phyloP scores from a whole-genome alignment of 2,329 filamentous ascomycete genomes.

The Lecanicillium sp. region DNA sequence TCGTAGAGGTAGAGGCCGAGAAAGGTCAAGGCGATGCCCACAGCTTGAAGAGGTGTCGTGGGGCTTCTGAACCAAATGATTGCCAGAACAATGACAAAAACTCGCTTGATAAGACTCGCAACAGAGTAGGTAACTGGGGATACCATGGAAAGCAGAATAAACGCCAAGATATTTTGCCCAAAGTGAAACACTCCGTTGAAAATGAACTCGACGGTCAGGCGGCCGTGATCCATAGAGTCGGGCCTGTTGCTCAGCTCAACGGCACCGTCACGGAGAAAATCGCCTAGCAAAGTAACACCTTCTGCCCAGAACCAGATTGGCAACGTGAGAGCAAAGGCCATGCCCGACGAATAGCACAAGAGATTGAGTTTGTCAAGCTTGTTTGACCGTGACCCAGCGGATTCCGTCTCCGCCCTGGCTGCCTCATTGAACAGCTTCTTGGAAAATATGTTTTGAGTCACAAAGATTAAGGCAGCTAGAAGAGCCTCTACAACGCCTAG shows the following conservation, averaged over 20 bases:
- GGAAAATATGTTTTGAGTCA: conserved; percentile 97
- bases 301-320: conserved; percentile 94
- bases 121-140: conserved; percentile 97
- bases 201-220: conserved; percentile 73
- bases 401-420: conserved; percentile 72
- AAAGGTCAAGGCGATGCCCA: conserved; percentile 84
- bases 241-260: conserved; percentile 52
- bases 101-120: conserved; percentile 89
- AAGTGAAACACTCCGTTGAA: conserved; percentile 98
- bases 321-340: conserved; percentile 80
- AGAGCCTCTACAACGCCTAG: conserved; percentile 87
- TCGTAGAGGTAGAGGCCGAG: conserved; percentile 93
- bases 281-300: conserved; percentile 66
- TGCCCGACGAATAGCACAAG: conserved; percentile 89
- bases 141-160: conserved; percentile 83
- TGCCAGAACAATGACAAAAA: conserved; percentile 91
- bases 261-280: conserved; percentile 74
- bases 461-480: conserved; percentile 85
- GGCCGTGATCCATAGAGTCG: conserved; percentile 67
- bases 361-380: conserved; percentile 97
- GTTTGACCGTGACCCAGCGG: conserved; percentile 49
- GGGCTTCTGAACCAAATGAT: conserved; percentile 94
- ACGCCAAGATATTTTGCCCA: conserved; percentile 90
- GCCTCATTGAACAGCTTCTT: conserved; percentile 97
- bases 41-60: conserved; percentile 73